phyloP scores from a whole-genome alignment of 768 basidiomycete genomes.

The Clitopilus hobsonii region DNA sequence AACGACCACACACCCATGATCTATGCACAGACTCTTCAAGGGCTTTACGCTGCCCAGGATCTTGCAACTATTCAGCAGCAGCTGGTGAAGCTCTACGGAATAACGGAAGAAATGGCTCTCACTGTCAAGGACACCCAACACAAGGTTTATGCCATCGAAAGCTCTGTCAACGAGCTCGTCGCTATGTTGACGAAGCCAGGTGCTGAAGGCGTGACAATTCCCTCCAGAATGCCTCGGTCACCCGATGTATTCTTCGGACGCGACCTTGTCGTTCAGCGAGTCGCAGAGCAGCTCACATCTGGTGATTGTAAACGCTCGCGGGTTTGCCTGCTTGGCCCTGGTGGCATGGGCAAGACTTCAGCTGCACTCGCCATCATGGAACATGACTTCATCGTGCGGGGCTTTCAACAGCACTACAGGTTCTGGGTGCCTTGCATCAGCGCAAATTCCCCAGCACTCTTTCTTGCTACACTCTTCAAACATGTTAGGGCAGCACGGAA shows the following conservation, averaged over 20 bases:
- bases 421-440: slow-evolving; percentile 31
- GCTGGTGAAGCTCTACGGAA: no score
- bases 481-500: slow-evolving; percentile 15
- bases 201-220: background rate
- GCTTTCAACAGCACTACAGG: slow-evolving; percentile 15
- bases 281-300: background rate
- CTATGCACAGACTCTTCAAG: no score
- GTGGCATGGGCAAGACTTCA: slow-evolving; percentile 38
- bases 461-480: slow-evolving; percentile 17
- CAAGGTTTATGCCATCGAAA: no score
- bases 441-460: slow-evolving; percentile 17
- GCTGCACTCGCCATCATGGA: slow-evolving; percentile 27
- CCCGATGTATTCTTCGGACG: background rate
- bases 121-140: no score
- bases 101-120: no score
- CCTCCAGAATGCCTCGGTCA: background rate
- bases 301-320: background rate
- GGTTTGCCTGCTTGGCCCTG: slow-evolving; percentile 22
- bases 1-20: no score
- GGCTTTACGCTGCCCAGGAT: no score
- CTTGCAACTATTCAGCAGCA: no score
- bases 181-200: no score
- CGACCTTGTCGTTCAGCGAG: background rate
- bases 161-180: no score
- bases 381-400: slow-evolving; percentile 12